Evolutionary conservation across 208 protist genomes (phyloP).

Genomic region (Trypanosoma platydactyli): DNA sequence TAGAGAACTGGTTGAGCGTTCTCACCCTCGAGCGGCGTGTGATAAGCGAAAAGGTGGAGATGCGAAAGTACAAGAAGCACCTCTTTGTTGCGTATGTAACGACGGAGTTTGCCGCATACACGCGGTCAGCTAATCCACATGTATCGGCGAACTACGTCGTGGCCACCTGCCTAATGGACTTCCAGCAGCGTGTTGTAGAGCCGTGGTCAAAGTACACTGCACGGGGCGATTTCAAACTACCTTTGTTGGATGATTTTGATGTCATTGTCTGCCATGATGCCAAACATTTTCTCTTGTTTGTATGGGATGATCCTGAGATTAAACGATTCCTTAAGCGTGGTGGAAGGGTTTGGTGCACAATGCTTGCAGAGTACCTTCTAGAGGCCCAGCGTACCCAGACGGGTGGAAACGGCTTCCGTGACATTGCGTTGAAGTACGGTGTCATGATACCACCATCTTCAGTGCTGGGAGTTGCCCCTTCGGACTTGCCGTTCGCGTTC

Average conservation of each 20-base stretch:
- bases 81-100: slow-evolving; percentile 66
- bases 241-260: slow-evolving; percentile 61
- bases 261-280: slow-evolving; percentile 79
- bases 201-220: slow-evolving; percentile 60
- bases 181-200: slow-evolving; percentile 46
- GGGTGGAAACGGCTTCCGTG: slow-evolving; percentile 51
- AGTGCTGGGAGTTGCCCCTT: slow-evolving; percentile 43
- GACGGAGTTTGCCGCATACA: slow-evolving; percentile 63
- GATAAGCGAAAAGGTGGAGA: slow-evolving; percentile 47
- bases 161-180: slow-evolving; percentile 56
- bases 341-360: slow-evolving; percentile 86
- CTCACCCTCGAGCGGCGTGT: slow-evolving; percentile 44
- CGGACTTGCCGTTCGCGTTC: slow-evolving; percentile 60
- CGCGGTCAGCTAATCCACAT: slow-evolving; percentile 60
- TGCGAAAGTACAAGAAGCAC: slow-evolving; percentile 52
- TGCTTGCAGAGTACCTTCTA: slow-evolving; percentile 81
- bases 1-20: slow-evolving; percentile 55
- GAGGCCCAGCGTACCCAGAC: slow-evolving; percentile 66
- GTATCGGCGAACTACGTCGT: slow-evolving; percentile 60
- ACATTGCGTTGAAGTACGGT: slow-evolving; percentile 63
- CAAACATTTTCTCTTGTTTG: slow-evolving; percentile 64
- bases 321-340: slow-evolving; percentile 68
- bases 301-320: slow-evolving; percentile 62
- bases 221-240: slow-evolving; percentile 62
- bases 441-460: slow-evolving; percentile 47